Base-by-base conservation (phyloP, 805 yeast species). In the Wickerhamiella qilinensis region DNA sequence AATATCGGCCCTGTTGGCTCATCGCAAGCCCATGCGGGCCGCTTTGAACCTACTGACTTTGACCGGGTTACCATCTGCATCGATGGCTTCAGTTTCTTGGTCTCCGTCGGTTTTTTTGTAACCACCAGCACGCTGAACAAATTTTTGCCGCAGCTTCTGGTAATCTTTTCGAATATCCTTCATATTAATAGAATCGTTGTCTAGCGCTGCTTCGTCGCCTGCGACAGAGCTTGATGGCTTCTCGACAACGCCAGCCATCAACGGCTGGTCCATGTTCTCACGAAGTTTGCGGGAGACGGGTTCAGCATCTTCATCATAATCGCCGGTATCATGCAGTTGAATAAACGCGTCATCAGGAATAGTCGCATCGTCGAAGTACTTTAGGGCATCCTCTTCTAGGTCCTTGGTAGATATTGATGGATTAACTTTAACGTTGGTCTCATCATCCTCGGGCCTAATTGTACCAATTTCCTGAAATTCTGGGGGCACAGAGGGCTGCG, bases 11-110 rank as follows among this genome's bases (percentile, higher is more conserved):
- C n/a, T n/a, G n/a, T n/a, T n/a, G n/a, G n/a, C n/a, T 30, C 20
- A 35, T 4, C 38, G 33, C 6, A 30, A 33, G 9, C 41, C 42
- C 1, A 48, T 36, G 4, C 52, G 42, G 1, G 81, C 77, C 9
- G 81, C 71, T 49, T 65, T 78, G 55, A 83, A 83, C 37, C 84
- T 61, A 51, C 93, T 80, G 1, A 71, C 59, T 42, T 64, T 74
- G 6, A 69, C 53, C 0, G 75, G 74, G 39, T 71, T 67, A 0
- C 83, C 83, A 29, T 58, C 49, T 39, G 71, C 77, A 46, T 79
- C 84, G 5, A 79, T 59, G 0, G 83, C 84, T 49, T 79, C 93
- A 16, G 72, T 48, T 40, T 74, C 86, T 42, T 57, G 48, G 30
- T 70, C 81, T 36, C 62, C 58, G 2, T 66, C 68, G 1, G 68